Percentiles rank a stretch among this genome's conserved stretches.
These are phyloP conservation scores for Fennellomyces sp. DNA, from an alignment of 371 early-diverging fungal species.

Conservation along the genomic window DNA sequence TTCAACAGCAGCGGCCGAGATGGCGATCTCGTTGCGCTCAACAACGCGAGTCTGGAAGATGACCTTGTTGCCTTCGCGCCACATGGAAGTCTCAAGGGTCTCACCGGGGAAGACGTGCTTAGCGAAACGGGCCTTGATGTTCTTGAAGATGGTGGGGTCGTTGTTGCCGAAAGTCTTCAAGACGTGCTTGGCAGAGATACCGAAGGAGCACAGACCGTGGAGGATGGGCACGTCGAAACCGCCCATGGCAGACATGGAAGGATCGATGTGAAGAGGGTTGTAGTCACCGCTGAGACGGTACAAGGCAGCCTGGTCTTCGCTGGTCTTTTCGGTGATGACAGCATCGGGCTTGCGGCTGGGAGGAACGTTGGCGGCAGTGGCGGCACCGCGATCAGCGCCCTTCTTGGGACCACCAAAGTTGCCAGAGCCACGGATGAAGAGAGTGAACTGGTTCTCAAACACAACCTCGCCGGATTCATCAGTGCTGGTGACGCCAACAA, in stretches of 20 bases:
- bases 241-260: conserved; percentile 91
- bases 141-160: conserved; percentile 75
- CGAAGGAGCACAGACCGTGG: conserved; percentile 94
- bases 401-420: conserved; percentile 88
- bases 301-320: conserved; percentile 92
- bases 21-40: conserved; percentile 86
- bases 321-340: conserved; percentile 81
- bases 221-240: conserved; percentile 96
- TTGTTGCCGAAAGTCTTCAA: conserved; percentile 72
- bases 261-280: conserved; percentile 96
- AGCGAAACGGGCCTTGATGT: conserved; percentile 90
- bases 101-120: conserved; percentile 97
- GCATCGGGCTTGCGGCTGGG: conserved; percentile 89
- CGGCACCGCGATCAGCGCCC: conserved; percentile 75
- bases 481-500: conserved; percentile 78
- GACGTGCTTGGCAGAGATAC: conserved; percentile 90
- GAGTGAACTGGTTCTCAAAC: conserved; percentile 86
- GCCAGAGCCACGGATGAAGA: conserved; percentile 93
- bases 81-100: conserved; percentile 94
- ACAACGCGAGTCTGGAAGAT: conserved; percentile 92
- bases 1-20: conserved; percentile 89
- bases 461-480: conserved; percentile 81
- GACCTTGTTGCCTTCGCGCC: conserved; percentile 88
- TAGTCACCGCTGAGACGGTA: conserved; percentile 91
- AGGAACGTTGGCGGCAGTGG: conserved; percentile 70